phyloP scores from a whole-genome alignment of 1,284 basidiomycete genomes.

The Cystobasidium slooffiae region DNA sequence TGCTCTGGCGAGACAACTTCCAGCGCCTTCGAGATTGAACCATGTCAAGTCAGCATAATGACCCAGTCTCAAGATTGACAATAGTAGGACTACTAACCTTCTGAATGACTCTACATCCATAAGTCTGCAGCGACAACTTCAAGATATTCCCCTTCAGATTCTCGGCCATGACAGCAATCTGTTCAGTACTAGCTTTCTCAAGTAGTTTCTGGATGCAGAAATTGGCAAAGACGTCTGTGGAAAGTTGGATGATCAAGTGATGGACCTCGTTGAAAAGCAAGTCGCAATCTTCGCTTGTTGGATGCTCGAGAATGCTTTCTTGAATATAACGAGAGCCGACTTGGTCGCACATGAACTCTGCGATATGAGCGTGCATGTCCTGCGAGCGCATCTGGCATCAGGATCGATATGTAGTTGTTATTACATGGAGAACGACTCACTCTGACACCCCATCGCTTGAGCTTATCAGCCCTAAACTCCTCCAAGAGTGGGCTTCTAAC shows the following conservation, averaged over 20 bases:
- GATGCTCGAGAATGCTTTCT: slow-evolving; percentile 52
- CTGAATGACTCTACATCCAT: slow-evolving; percentile 73
- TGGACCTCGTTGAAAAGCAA: slow-evolving; percentile 88
- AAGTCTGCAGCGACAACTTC: slow-evolving; percentile 84
- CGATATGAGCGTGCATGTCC: slow-evolving; percentile 84
- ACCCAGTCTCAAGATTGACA: background rate
- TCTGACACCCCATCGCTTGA: slow-evolving; percentile 76
- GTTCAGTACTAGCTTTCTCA: slow-evolving; percentile 79
- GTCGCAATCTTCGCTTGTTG: slow-evolving; percentile 50
- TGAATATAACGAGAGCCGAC: slow-evolving; percentile 85
- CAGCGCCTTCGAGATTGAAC: slow-evolving; percentile 67
- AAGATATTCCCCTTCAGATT: slow-evolving; percentile 82
- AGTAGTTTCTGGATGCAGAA: slow-evolving; percentile 95
- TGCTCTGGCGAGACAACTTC: slow-evolving; percentile 79
- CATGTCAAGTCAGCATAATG: background rate
- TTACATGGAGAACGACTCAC: slow-evolving; percentile 59
- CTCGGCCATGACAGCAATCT: slow-evolving; percentile 70
- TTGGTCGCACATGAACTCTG: slow-evolving; percentile 96
- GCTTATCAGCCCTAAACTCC: slow-evolving; percentile 80
- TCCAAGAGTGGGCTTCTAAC: slow-evolving; percentile 74
- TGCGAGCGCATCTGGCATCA: slow-evolving; percentile 56
- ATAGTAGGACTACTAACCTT: slow-evolving; percentile 52
- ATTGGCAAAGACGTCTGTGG: slow-evolving; percentile 96
- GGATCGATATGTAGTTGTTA: background rate
- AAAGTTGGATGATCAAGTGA: slow-evolving; percentile 76